Conservation (phyloP, 176 grass and related monocot genomes). For the Rhynchospora tenuis region DNA sequence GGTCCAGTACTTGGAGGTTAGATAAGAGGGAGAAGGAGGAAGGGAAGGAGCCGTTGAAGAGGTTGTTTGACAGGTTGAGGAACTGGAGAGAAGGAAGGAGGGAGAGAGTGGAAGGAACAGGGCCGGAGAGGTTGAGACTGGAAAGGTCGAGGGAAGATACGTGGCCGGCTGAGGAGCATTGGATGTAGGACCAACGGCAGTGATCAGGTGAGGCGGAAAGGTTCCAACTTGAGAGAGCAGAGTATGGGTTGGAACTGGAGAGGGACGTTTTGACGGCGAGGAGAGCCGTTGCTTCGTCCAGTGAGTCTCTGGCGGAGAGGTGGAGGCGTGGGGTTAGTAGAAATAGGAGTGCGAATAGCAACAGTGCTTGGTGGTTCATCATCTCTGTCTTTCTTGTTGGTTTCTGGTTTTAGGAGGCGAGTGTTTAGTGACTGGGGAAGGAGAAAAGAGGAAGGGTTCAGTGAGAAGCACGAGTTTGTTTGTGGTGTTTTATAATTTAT, state of each 20-base stretch:
- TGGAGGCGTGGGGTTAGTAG: slow-evolving; percentile 22
- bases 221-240: slow-evolving; percentile 36
- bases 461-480: slow-evolving; percentile 36
- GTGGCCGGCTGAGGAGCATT: slow-evolving; percentile 41
- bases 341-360: slow-evolving; percentile 23
- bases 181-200: slow-evolving; percentile 54
- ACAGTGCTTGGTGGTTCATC: background rate
- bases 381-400: slow-evolving; percentile 7
- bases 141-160: slow-evolving; percentile 61
- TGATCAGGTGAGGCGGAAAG: slow-evolving; percentile 11
- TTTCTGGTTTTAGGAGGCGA: background rate
- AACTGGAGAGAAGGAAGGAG: slow-evolving; percentile 40
- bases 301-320: background rate
- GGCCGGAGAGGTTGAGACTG: slow-evolving; percentile 66
- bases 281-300: slow-evolving; percentile 36
- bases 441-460: slow-evolving; percentile 13
- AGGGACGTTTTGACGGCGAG: slow-evolving; percentile 51
- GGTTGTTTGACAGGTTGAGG: slow-evolving; percentile 92
- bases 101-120: slow-evolving; percentile 53
- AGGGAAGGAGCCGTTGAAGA: slow-evolving; percentile 79
- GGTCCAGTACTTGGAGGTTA: slow-evolving; percentile 63
- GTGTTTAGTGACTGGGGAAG: background rate
- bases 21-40: slow-evolving; percentile 23
- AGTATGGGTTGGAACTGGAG: slow-evolving; percentile 31
- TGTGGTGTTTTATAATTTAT: slow-evolving; percentile 25